Base-by-base conservation (phyloP, 2,329 filamentous ascomycete species). In the Diaporthe eres region DNA sequence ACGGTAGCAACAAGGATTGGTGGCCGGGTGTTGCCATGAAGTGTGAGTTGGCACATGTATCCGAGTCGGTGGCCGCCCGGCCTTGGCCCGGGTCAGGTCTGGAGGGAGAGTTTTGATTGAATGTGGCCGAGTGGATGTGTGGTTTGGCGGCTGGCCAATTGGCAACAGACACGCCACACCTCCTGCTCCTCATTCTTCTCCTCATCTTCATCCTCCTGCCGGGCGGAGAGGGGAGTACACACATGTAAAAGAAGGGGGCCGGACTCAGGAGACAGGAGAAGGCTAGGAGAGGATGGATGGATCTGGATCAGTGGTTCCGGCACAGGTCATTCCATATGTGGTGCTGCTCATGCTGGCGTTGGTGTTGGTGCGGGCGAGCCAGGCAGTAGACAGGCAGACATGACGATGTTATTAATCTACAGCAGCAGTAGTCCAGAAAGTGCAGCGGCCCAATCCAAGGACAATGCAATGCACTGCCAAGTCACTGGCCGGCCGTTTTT, bases 51-150 rank as follows among this genome's bases (percentile, higher is more conserved):
- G 71, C 71, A 73, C 71, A 73, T 73, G 58, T 65, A 58, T 73
- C 71, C 71, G 71, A 73, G 71, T 73, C 71, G 71, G 71, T 73
- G 71, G 71, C 71, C 71, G 44, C 47, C 71, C 71, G 71, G 58
- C 49, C 71, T 65, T 73, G 71, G 71, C 71, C 71, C 71, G 71
- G 71, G 49, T 55, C 57, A 65, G 28, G 42, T 65, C 60, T 51
- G 58, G 71, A 31, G 49, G 39, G 55, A 61, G 58, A n/a, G 15
- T 61, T 63, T 61, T 72, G 49, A 68, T 68, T 68, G 65, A 68
- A 15, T 37, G 71, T 55, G 58, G 58, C 37, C 60, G 58, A 60
- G 71, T 73, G 71, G 71, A 73, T 73, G 71, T 53, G 71, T 25
- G 58, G 25, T 65, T 44, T 58, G n/a, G 15, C 13, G 42, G 34